A percentile compares a stretch with the other conserved stretches of the same genome.
These are phyloP conservation scores for Ascodesmis nigricans DNA, from an alignment of 495 filamentous ascomycete genomes.

Conservation along the genomic window DNA sequence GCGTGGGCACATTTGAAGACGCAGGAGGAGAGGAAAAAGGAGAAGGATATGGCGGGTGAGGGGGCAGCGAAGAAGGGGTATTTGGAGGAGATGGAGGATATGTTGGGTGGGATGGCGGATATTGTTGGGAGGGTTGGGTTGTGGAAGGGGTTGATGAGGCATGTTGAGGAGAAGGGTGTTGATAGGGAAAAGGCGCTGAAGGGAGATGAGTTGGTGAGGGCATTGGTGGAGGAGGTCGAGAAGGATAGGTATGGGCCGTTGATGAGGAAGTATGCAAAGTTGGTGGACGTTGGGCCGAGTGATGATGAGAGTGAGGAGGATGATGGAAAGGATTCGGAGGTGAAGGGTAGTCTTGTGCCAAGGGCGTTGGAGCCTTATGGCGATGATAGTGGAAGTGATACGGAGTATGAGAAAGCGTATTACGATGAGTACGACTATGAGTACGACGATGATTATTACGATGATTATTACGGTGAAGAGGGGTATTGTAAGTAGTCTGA, in stretches of 20 bases:
- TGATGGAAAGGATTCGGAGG: too few relatives aligned
- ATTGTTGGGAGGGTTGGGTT: too few relatives aligned
- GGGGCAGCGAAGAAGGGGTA: not conserved
- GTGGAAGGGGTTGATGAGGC: not conserved
- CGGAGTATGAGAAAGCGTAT: not conserved
- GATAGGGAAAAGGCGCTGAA: not conserved
- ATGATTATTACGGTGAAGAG: too few relatives aligned
- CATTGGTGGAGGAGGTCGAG: not conserved
- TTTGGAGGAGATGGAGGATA: too few relatives aligned
- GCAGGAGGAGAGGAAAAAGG: not conserved
- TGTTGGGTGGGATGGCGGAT: too few relatives aligned
- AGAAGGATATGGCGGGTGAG: not conserved
- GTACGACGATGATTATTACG: too few relatives aligned
- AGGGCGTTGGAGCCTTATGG: not conserved
- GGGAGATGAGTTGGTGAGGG: not conserved
- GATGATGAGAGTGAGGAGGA: too few relatives aligned
- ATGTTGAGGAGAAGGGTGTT: not conserved
- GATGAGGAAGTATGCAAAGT: not conserved
- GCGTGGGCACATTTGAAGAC: conserved; percentile 23
- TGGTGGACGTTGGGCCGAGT: too few relatives aligned
- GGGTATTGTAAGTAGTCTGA: too few relatives aligned
- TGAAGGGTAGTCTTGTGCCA: not conserved
- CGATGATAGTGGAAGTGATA: not conserved
- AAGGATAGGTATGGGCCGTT: not conserved
- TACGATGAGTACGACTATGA: not conserved